Evolutionary conservation across 1,284 basidiomycete species (phyloP), one percentile per base, ranked within the genome.

Genomic region (Waitea zeae): DNA sequence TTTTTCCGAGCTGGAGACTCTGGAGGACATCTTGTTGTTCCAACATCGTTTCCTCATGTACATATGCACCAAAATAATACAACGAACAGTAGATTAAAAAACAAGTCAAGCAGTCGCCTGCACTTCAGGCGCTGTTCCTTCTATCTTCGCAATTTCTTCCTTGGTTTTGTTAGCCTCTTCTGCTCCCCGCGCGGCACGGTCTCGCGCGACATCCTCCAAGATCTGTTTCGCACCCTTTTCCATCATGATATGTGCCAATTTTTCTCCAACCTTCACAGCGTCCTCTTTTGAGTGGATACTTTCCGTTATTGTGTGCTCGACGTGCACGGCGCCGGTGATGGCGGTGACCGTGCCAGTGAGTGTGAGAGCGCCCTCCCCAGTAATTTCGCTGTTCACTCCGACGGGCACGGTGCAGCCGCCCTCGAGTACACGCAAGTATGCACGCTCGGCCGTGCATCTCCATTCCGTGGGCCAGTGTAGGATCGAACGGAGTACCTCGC

Each of bases 351-450:
- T 79, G 0, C 80, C 83, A 3, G 70, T 72, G 28, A 92, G 54
- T 27, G 58, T 66, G 42, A 92, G 55, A n/a, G 47, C 48, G 20
- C 58, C 62, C 42, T 43, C 31, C 42, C 46, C 30, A 38, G 48
- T 51, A 41, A 76, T 46, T 35, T 51, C 52, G 31, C 73, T 79
- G 38, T 69, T 62, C 20, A 88, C 79, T 12, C 93, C 92, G n/a
- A 97, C 90, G 0, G 93, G 95, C 1, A 98, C 89, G 39, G 84
- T 92, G 55, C 95, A 98, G 18, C 92, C 95, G 9, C 95, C 95
- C 53, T 98, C 93, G 35, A 98, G 64, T 24, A 83, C 77, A 24
- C 79, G 66, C 42, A 98, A 62, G 52, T 86, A 78, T 1, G 81
- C 82, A 9, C 93, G 72, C 56, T 99, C 95, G 5, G 87, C 86